phyloP scores from a whole-genome alignment of 1,139 yeast genomes.

The Taphrina sp. region DNA sequence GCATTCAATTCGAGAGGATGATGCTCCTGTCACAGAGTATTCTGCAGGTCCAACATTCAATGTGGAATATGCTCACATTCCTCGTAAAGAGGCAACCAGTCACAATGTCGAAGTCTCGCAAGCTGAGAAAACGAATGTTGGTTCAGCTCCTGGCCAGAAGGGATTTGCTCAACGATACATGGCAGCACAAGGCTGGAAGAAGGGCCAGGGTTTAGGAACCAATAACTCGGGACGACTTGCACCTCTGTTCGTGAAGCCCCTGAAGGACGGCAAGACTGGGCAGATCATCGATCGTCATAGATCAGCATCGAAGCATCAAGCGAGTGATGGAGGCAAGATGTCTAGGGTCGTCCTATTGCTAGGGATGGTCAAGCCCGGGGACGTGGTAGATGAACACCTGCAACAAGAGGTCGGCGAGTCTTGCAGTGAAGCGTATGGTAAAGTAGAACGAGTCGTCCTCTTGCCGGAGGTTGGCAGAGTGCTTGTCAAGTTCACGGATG shows the following conservation, averaged over 20 bases:
- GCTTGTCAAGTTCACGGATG: constrained; percentile 14
- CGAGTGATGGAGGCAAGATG: not conserved
- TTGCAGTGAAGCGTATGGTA: constrained; percentile 17
- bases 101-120: too few relatives aligned
- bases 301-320: not conserved
- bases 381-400: constrained; percentile 18
- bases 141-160: constrained; percentile 23
- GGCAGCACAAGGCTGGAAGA: constrained; percentile 28
- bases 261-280: constrained; percentile 26
- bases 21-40: too few relatives aligned
- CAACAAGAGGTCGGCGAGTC: constrained; percentile 27
- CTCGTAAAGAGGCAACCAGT: too few relatives aligned
- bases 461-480: constrained; percentile 4
- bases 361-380: constrained; percentile 7
- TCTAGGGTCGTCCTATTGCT: constrained; percentile 4
- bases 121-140: too few relatives aligned
- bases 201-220: constrained; percentile 26
- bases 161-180: constrained; percentile 29
- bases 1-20: too few relatives aligned
- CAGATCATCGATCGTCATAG: constrained; percentile 14
- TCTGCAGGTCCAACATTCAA: too few relatives aligned
- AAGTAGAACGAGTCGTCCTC: constrained; percentile 22
- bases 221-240: constrained; percentile 22
- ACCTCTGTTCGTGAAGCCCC: constrained; percentile 24
- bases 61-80: too few relatives aligned